Percentiles rank a stretch among this genome's conserved stretches.
Evolutionary conservation across 2,329 filamentous ascomycete species (phyloP).

Genomic region (Neopestalotiopsis clavispora): DNA sequence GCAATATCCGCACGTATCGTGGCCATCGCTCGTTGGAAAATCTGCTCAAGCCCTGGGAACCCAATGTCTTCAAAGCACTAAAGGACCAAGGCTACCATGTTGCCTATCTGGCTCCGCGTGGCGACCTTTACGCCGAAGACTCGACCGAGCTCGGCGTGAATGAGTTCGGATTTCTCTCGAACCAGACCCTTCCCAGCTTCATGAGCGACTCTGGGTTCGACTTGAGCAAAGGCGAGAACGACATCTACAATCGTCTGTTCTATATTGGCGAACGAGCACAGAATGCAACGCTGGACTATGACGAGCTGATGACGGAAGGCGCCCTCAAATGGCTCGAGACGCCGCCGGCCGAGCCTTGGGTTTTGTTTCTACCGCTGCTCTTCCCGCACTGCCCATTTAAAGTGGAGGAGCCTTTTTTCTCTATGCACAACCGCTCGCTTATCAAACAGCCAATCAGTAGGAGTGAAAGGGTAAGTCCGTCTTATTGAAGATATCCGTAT

Average conservation of each 20-base stretch:
- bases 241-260: slow-evolving; percentile 45
- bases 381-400: slow-evolving; percentile 53
- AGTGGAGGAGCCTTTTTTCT: slow-evolving; percentile 53
- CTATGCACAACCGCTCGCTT: slow-evolving; percentile 45
- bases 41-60: slow-evolving; percentile 53
- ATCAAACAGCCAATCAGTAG: slow-evolving; percentile 24
- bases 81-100: slow-evolving; percentile 52
- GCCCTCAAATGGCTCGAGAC: slow-evolving; percentile 49
- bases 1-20: slow-evolving; percentile 48
- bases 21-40: slow-evolving; percentile 52
- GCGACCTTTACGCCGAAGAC: slow-evolving; percentile 46
- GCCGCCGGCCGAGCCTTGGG: slow-evolving; percentile 48
- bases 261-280: slow-evolving; percentile 46
- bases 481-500: rapidly evolving
- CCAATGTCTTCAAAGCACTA: slow-evolving; percentile 48
- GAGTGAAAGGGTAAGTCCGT: not conserved
- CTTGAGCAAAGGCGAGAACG: slow-evolving; percentile 34
- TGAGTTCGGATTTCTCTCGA: slow-evolving; percentile 51
- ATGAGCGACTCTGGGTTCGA: slow-evolving; percentile 25
- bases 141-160: slow-evolving; percentile 49
- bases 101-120: slow-evolving; percentile 47
- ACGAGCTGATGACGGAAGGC: slow-evolving; percentile 46
- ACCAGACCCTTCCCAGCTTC: slow-evolving; percentile 32
- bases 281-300: slow-evolving; percentile 46
- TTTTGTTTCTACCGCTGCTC: slow-evolving; percentile 46